phyloP scores from a whole-genome alignment of 164 flowering plant species.

The Chimonanthus salicifolius region DNA sequence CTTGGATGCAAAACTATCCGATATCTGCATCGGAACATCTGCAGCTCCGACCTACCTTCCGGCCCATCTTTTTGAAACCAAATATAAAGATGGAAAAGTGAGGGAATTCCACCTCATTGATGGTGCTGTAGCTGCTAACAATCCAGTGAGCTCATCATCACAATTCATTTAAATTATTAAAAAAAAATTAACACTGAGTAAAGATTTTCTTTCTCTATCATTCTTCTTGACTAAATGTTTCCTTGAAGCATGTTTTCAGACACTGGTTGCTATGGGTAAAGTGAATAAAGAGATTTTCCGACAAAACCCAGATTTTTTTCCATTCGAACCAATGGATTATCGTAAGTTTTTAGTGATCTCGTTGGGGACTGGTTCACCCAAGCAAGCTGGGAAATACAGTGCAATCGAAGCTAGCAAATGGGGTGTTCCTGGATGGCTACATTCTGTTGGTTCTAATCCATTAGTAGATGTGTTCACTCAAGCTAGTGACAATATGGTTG shows the following conservation, averaged over 20 bases:
- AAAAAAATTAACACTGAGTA: no score
- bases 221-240: no score
- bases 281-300: conserved; percentile 19
- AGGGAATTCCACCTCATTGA: conserved; percentile 30
- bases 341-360: conserved; percentile 26
- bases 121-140: conserved; percentile 32
- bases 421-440: conserved; percentile 30
- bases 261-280: conserved; percentile 24
- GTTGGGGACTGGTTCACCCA: conserved; percentile 28
- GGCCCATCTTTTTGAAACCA: conserved; percentile 24
- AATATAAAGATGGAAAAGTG: conserved; percentile 11
- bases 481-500: conserved; percentile 30
- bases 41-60: conserved; percentile 39
- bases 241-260: conserved; percentile 8
- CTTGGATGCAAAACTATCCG: conserved; percentile 28
- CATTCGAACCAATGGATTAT: conserved; percentile 21
- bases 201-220: no score
- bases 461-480: conserved; percentile 25
- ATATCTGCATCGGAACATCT: conserved; percentile 34
- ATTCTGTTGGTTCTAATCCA: conserved; percentile 18
- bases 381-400: conserved; percentile 12
- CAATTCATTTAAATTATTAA: neutral
- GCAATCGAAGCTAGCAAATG: conserved; percentile 28
- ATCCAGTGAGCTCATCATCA: conserved; percentile 18
- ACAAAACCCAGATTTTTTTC: conserved; percentile 19